These are phyloP conservation scores for Graphilbum fragrans DNA, from an alignment of 2,329 filamentous ascomycete species.

Conservation along the genomic window DNA sequence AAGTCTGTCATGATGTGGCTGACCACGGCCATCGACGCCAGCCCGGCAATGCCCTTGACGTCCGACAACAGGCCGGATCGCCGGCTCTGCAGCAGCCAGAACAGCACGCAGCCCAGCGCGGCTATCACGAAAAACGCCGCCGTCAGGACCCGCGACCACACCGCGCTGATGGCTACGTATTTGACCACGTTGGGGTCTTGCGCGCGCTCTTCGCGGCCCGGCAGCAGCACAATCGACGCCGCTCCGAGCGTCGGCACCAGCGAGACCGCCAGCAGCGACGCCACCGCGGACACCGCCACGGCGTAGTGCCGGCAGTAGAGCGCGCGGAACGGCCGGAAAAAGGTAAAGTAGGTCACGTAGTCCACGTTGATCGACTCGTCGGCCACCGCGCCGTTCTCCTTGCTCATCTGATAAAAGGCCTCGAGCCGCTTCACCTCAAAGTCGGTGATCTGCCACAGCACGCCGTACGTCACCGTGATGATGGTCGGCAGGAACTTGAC, in stretches of 20 bases:
- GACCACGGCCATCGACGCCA: slow-evolving; percentile 64
- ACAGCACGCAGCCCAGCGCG: slow-evolving; percentile 40
- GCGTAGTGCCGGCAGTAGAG: slow-evolving; percentile 53
- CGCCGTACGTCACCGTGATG: slow-evolving; percentile 47
- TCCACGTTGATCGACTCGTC: slow-evolving; percentile 61
- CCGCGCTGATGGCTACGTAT: slow-evolving; percentile 39
- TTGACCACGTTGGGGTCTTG: slow-evolving; percentile 32
- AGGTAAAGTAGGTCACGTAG: slow-evolving; percentile 57
- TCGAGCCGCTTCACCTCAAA: slow-evolving; percentile 56
- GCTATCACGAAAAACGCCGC: slow-evolving; percentile 44
- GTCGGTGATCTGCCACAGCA: slow-evolving; percentile 54
- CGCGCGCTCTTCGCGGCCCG: slow-evolving; percentile 33
- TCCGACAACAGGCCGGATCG: slow-evolving; percentile 55
- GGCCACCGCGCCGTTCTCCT: slow-evolving; percentile 45
- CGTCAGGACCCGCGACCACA: slow-evolving; percentile 52
- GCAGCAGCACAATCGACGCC: slow-evolving; percentile 45
- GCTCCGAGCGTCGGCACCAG: slow-evolving; percentile 58
- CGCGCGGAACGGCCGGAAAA: slow-evolving; percentile 52
- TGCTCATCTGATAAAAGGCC: slow-evolving; percentile 54
- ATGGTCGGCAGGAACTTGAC: slow-evolving; percentile 54
- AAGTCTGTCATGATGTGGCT: slow-evolving; percentile 66
- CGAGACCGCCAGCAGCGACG: slow-evolving; percentile 53
- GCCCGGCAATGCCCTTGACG: slow-evolving; percentile 60
- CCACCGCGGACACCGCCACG: slow-evolving; percentile 53
- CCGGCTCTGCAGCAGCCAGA: slow-evolving; percentile 48